Base-by-base conservation (phyloP, 306 rosid genomes). In the Fragaria nilgerrensis region DNA sequence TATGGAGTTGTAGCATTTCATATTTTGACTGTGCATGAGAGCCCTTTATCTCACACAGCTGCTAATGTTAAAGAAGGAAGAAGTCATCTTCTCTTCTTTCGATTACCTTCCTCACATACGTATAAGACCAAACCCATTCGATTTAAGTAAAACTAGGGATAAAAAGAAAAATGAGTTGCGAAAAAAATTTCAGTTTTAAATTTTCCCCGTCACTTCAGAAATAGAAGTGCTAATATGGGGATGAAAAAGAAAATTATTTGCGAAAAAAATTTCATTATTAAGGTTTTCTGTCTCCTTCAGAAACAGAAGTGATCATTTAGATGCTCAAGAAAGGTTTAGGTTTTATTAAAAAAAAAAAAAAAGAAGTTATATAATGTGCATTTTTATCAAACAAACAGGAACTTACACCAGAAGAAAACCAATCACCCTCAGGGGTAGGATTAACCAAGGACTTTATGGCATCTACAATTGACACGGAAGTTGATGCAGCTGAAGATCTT, bases 401-500 rank as follows among this genome's bases (percentile, higher is more conserved):
- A 88, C 97, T 89, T 89, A 92, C 99, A 58, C 92, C 99, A 50
- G 96, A 78, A 67, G 97, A 95, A 92, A 95, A 92, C 99, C 99
- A 95, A 80, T 95, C 96, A 53, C 99, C 97, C 88, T 95, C 82
- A 3, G 97, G 97, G 76, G 99, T 95, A 11, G 97, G 97, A 80
- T 83, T 95, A 74, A 93, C 48, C 83, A 95, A 79, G 69, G 99
- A 92, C 69, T 90, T 84, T 2, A 95, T 92, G 75, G 96, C 99
- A 79, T 95, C 99, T 45, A 83, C 96, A 70, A 92, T 84, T 4
- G 99, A 95, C 53, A 90, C 96, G 45, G 97, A 34, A 80, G 99
- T 95, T 56, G 99, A 95, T 78, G 99, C 99, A 78, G 99, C 99
- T 48, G 99, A 95, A 7, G 99, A 95, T 89, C 99, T 88, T 77